Evolutionary conservation across 768 basidiomycete species (phyloP).

Genomic region (Tulasnella sp.): DNA sequence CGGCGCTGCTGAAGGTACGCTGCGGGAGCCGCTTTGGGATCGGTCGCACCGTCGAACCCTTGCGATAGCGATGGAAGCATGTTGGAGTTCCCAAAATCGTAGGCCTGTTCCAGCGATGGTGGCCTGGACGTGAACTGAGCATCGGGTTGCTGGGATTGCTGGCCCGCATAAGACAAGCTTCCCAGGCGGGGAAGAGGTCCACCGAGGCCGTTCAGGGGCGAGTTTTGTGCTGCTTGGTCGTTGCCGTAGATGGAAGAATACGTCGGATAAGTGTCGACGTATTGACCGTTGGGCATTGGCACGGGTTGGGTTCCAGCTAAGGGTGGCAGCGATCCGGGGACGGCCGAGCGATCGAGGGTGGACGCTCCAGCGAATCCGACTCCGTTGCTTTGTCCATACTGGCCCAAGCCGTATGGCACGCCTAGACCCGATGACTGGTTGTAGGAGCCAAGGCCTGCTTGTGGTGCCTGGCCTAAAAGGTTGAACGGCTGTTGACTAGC

Average conservation of each 20-base stretch:
- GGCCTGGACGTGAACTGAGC: background rate
- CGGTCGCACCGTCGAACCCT: constrained; percentile 9
- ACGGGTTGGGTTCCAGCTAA: constrained; percentile 4
- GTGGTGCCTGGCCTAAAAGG: background rate
- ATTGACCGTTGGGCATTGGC: constrained; percentile 14
- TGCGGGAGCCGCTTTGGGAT: constrained; percentile 2
- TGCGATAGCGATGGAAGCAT: background rate
- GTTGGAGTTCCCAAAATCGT: background rate
- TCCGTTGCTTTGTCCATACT: background rate
- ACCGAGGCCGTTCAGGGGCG: background rate
- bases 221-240: background rate
- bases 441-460: background rate
- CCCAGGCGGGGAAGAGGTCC: constrained; percentile 5
- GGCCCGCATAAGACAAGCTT: constrained; percentile 2
- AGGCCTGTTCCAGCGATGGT: background rate
- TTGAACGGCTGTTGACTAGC: background rate
- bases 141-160: background rate
- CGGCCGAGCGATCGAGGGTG: background rate
- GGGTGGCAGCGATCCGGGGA: background rate
- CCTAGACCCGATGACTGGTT: background rate
- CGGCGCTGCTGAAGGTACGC: background rate
- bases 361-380: constrained; percentile 6
- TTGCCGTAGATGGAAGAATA: background rate
- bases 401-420: background rate
- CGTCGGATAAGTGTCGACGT: background rate